These are phyloP conservation scores for Pilobolus umbonatus DNA, from an alignment of 192 early-diverging fungal genomes.

Conservation along the genomic window DNA sequence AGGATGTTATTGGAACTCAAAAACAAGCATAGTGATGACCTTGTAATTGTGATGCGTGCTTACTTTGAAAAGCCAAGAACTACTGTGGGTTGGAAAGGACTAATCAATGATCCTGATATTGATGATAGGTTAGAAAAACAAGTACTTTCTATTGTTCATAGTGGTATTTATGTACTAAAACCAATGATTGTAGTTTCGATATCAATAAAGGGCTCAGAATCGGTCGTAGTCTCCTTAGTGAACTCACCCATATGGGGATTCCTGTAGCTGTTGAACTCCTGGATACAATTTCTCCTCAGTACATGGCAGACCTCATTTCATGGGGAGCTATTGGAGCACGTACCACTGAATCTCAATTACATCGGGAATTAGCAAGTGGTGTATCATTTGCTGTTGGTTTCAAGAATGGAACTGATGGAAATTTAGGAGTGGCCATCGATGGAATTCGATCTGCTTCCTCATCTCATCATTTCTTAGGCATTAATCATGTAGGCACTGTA, in stretches of 20 bases:
- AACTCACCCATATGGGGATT: constrained; percentile 78
- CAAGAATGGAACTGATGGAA: constrained; percentile 98
- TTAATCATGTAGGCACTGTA: constrained; percentile 87
- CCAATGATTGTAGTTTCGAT: constrained; percentile 60
- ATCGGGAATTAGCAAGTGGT: constrained; percentile 91
- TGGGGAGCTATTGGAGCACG: constrained; percentile 98
- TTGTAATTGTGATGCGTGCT: constrained; percentile 91
- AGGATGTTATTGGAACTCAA: constrained; percentile 11
- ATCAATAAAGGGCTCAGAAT: constrained; percentile 95
- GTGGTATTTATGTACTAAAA: not conserved
- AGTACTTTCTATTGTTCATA: not conserved
- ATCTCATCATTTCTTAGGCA: constrained; percentile 88
- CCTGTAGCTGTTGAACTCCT: constrained; percentile 87
- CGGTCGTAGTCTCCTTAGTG: constrained; percentile 72
- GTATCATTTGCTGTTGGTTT: constrained; percentile 95
- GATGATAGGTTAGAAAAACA: constrained; percentile 46
- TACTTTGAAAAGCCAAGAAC: constrained; percentile 99
- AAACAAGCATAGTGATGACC: constrained; percentile 64
- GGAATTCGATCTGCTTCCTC: constrained; percentile 67
- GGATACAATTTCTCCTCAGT: constrained; percentile 96
- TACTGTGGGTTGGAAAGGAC: constrained; percentile 88
- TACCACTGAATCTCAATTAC: constrained; percentile 93
- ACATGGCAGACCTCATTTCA: constrained; percentile 87
- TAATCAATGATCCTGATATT: constrained; percentile 79
- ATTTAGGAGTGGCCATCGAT: constrained; percentile 65